A percentile compares a stretch with the other conserved stretches of the same genome.
These are phyloP conservation scores for Trichothecium sympodiale DNA, from an alignment of 2,329 filamentous ascomycete species.

Conservation along the genomic window DNA sequence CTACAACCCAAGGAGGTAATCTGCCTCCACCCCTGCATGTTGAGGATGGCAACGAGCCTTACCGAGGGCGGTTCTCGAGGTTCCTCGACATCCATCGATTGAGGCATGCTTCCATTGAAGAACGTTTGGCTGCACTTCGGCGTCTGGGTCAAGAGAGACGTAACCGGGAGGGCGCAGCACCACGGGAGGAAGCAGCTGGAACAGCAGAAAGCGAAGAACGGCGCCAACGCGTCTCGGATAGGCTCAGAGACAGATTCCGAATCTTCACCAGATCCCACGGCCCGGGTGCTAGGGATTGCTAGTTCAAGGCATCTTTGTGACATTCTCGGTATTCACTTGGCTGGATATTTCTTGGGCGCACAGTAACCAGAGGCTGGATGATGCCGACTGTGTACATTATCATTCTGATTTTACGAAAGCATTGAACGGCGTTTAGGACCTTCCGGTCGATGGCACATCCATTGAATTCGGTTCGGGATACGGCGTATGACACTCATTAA, in stretches of 20 bases:
- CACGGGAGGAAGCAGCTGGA: constrained; percentile 5
- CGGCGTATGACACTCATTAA: too few relatives aligned
- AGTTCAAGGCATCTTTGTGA: neutral
- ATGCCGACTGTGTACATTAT: too few relatives aligned
- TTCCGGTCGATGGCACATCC: too few relatives aligned
- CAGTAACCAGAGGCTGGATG: too few relatives aligned
- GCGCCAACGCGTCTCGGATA: constrained; percentile 34
- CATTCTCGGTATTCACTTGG: too few relatives aligned
- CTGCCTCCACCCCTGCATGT: constrained; percentile 29
- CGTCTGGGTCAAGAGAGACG: constrained; percentile 22
- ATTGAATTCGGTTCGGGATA: too few relatives aligned
- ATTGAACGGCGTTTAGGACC: too few relatives aligned
- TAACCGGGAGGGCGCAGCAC: constrained; percentile 8
- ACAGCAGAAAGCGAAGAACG: constrained; percentile 19
- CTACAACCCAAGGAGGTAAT: constrained; percentile 8
- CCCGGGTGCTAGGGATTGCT: neutral
- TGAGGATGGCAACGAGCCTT: constrained; percentile 24
- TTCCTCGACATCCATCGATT: constrained; percentile 46
- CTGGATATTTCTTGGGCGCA: too few relatives aligned
- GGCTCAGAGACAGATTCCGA: constrained; percentile 41
- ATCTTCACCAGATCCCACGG: constrained; percentile 35
- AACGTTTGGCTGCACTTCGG: constrained; percentile 49
- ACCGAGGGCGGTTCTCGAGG: constrained; percentile 36
- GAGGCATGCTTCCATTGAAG: constrained; percentile 47
- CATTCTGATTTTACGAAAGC: too few relatives aligned